phyloP scores from a whole-genome alignment of 2,329 filamentous ascomycete genomes.

The Xylariaceae sp. region DNA sequence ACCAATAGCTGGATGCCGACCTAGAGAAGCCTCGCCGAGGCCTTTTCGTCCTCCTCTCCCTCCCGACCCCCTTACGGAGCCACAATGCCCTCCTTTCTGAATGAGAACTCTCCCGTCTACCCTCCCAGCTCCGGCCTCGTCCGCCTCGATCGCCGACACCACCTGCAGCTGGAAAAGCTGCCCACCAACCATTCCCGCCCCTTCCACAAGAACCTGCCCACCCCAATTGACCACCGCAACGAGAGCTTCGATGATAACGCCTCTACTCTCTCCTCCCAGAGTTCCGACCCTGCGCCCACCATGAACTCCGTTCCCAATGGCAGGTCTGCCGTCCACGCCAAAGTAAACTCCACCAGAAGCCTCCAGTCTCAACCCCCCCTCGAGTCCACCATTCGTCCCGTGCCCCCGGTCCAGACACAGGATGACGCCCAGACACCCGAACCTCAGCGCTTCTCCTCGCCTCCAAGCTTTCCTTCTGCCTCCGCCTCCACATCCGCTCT shows the following conservation, averaged over 20 bases:
- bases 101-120: conserved; percentile 34
- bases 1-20: too few relatives aligned
- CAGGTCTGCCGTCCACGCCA: conserved; percentile 34
- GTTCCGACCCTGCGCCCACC: conserved; percentile 48
- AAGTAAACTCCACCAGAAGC: neutral
- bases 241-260: conserved; percentile 52
- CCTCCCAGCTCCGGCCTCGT: conserved; percentile 28
- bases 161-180: conserved; percentile 30
- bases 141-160: conserved; percentile 26
- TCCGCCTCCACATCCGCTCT: conserved; percentile 45
- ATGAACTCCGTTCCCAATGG: conserved; percentile 59
- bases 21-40: neutral
- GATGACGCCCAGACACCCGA: conserved; percentile 14
- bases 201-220: conserved; percentile 33
- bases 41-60: neutral
- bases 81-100: conserved; percentile 54
- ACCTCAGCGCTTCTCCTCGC: conserved; percentile 61
- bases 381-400: neutral
- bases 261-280: conserved; percentile 50
- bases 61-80: conserved; percentile 6
- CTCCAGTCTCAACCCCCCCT: neutral
- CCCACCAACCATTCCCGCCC: conserved; percentile 24
- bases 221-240: conserved; percentile 38
- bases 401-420: neutral
- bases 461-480: conserved; percentile 50